A percentile compares a stretch with the other conserved stretches of the same genome.
Conservation (phyloP, 2,329 filamentous ascomycete species). For the Xylariales sp. region DNA sequence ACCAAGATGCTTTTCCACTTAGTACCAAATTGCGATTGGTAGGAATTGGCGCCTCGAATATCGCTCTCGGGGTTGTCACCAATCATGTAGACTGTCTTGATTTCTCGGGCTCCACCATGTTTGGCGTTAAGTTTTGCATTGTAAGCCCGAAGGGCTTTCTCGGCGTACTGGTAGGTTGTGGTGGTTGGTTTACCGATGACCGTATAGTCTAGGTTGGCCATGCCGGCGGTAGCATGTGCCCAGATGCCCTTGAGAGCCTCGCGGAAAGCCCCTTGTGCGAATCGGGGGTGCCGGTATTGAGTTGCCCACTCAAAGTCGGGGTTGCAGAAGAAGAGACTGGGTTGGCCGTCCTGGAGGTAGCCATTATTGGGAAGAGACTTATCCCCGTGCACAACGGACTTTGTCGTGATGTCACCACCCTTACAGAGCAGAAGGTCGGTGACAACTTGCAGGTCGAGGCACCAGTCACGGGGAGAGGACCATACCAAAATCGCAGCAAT, state of each 20-base stretch:
- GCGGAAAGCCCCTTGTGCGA: slow-evolving; percentile 68
- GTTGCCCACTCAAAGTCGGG: slow-evolving; percentile 68
- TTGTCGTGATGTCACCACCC: slow-evolving; percentile 58
- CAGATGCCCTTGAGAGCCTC: slow-evolving; percentile 62
- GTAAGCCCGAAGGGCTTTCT: slow-evolving; percentile 43
- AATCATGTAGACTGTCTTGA: slow-evolving; percentile 66
- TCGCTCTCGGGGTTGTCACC: slow-evolving; percentile 66
- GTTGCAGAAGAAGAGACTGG: slow-evolving; percentile 65
- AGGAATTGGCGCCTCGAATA: slow-evolving; percentile 64
- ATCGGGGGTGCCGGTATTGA: slow-evolving; percentile 58
- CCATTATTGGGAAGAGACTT: slow-evolving; percentile 21
- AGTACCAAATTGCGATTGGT: slow-evolving; percentile 47
- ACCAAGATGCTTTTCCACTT: slow-evolving; percentile 65
- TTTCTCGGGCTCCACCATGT: slow-evolving; percentile 7
- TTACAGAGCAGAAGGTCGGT: slow-evolving; percentile 27
- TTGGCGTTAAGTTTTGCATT: slow-evolving; percentile 10
- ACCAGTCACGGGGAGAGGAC: slow-evolving; percentile 29
- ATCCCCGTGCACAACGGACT: slow-evolving; percentile 54
- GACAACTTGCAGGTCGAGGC: slow-evolving; percentile 27
- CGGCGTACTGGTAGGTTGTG: slow-evolving; percentile 63
- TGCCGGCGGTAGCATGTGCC: slow-evolving; percentile 37
- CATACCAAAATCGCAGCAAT: slow-evolving; percentile 29
- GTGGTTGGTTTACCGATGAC: slow-evolving; percentile 64
- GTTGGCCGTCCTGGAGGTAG: slow-evolving; percentile 55
- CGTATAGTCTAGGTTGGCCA: slow-evolving; percentile 44